Percentiles rank a stretch among this genome's conserved stretches.
These are phyloP conservation scores for Pyrenophora graminea DNA, from an alignment of 2,329 filamentous ascomycete species.

Conservation along the genomic window DNA sequence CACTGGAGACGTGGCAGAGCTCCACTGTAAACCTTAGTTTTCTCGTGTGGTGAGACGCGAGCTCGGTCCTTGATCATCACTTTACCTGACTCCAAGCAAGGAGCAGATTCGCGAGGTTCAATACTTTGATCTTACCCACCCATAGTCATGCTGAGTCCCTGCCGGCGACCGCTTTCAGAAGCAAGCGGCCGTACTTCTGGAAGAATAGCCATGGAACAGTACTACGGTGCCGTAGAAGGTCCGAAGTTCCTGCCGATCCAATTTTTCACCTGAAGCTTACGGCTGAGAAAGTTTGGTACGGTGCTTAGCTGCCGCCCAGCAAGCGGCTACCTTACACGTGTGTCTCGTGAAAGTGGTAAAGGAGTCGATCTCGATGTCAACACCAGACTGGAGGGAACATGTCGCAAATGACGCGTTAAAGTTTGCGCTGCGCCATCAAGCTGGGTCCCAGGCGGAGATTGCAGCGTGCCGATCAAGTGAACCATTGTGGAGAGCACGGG, in stretches of 20 bases:
- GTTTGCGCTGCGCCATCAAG: slow-evolving; percentile 8
- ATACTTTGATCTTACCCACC: background rate
- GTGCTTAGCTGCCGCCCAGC: slow-evolving; percentile 14
- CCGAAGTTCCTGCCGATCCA: slow-evolving; percentile 13
- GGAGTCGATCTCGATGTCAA: slow-evolving; percentile 3
- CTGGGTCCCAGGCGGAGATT: slow-evolving; percentile 1
- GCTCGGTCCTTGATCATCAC: too few species aligned
- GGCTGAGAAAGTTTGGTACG: slow-evolving; percentile 9
- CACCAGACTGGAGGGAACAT: background rate
- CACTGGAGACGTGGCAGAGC: too few species aligned
- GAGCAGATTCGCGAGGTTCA: background rate
- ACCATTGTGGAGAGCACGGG: slow-evolving; percentile 14
- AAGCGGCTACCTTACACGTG: slow-evolving; percentile 6
- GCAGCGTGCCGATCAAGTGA: slow-evolving; percentile 3
- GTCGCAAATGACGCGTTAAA: slow-evolving; percentile 8
- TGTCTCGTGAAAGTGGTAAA: slow-evolving; percentile 6
- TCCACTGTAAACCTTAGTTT: too few species aligned
- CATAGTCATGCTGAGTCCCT: too few species aligned
- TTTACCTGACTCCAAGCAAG: too few species aligned
- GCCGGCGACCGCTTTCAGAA: too few species aligned
- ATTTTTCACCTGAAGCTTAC: slow-evolving; percentile 1
- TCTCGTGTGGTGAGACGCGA: too few species aligned
- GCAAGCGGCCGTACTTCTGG: slow-evolving; percentile 5
- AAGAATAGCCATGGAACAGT: slow-evolving; percentile 9
- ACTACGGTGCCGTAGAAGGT: slow-evolving; percentile 9